These are phyloP conservation scores for Tetrapisispora pingtungensis DNA, from an alignment of 805 yeast species.

Conservation along the genomic window DNA sequence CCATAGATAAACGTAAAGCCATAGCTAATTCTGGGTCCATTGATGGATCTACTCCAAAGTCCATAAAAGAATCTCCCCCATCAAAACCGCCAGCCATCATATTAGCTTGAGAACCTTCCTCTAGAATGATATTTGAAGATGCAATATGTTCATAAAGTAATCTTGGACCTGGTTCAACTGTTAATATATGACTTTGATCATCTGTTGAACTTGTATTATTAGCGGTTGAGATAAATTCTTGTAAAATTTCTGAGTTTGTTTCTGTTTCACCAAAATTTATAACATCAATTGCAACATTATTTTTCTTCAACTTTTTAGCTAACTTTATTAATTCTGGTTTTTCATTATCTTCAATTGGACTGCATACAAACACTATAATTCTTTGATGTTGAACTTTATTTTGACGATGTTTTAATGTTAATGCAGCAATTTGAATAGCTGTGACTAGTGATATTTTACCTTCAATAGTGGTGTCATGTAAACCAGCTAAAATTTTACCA, in stretches of 20 bases:
- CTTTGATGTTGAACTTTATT: conserved; percentile 88
- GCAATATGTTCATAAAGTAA: conserved; percentile 73
- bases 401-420: conserved; percentile 93
- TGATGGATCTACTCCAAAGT: conserved; percentile 70
- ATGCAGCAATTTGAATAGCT: conserved; percentile 84
- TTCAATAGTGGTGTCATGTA: conserved; percentile 64
- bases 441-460: conserved; percentile 65
- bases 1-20: conserved; percentile 88
- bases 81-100: conserved; percentile 34
- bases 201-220: conserved; percentile 41
- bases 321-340: conserved; percentile 67
- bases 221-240: conserved; percentile 63
- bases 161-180: conserved; percentile 82
- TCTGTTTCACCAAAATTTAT: conserved; percentile 87
- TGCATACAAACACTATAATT: conserved; percentile 79
- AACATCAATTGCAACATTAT: conserved; percentile 79
- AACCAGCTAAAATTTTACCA: conserved; percentile 75
- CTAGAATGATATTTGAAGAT: conserved; percentile 65
- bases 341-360: conserved; percentile 64
- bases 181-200: conserved; percentile 71
- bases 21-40: conserved; percentile 96
- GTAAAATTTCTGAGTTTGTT: conserved; percentile 65
- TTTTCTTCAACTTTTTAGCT: conserved; percentile 89
- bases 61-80: conserved; percentile 46
- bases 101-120: conserved; percentile 32